phyloP scores from a whole-genome alignment of 352 stramenopile genomes.

The Peronospora destructor region DNA sequence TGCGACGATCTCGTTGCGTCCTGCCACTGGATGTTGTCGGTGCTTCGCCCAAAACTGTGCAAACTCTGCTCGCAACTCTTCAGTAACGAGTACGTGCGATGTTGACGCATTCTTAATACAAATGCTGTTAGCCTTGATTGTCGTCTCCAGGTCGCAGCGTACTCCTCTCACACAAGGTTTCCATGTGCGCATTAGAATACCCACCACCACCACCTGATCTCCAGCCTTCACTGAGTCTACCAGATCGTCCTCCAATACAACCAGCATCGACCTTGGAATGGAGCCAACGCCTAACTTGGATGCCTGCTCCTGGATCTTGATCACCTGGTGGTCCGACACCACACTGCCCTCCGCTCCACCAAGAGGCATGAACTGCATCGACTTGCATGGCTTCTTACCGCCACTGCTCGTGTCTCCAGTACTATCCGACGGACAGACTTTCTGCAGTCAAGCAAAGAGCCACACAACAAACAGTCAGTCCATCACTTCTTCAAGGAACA shows the following conservation, averaged over 20 bases:
- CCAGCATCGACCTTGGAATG: slow-evolving; percentile 90
- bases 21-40: slow-evolving; percentile 38
- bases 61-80: slow-evolving; percentile 88
- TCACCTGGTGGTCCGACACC: slow-evolving; percentile 85
- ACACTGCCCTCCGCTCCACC: slow-evolving; percentile 38
- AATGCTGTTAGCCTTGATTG: slow-evolving; percentile 73
- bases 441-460: slow-evolving; percentile 19
- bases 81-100: slow-evolving; percentile 55
- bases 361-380: slow-evolving; percentile 60
- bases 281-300: slow-evolving; percentile 87
- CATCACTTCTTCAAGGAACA: background rate
- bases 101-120: slow-evolving; percentile 58
- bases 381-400: slow-evolving; percentile 68
- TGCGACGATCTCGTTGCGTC: slow-evolving; percentile 88
- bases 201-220: slow-evolving; percentile 93
- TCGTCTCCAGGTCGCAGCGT: slow-evolving; percentile 88
- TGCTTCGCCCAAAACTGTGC: slow-evolving; percentile 84
- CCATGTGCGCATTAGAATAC: slow-evolving; percentile 92
- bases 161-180: slow-evolving; percentile 61
- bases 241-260: slow-evolving; percentile 90
- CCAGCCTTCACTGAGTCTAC: slow-evolving; percentile 87
- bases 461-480: background rate
- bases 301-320: slow-evolving; percentile 95
- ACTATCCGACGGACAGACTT: slow-evolving; percentile 43
- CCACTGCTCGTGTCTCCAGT: slow-evolving; percentile 22